Conservation (phyloP, 2,329 filamentous ascomycete species). For the Colletotrichum nymphaeae region DNA sequence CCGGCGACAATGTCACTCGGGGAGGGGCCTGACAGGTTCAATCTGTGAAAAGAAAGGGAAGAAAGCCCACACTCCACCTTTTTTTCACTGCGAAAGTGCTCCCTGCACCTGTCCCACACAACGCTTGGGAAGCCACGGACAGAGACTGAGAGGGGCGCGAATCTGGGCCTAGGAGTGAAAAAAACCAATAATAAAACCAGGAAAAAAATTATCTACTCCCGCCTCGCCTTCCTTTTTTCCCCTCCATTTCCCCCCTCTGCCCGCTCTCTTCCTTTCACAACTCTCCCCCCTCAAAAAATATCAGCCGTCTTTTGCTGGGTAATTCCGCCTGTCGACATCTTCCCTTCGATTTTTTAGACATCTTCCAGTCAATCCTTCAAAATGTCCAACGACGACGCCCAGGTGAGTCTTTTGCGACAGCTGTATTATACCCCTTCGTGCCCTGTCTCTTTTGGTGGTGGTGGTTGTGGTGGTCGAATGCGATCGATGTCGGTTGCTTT, state of each 20-base stretch:
- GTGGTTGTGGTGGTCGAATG: constrained; percentile 37
- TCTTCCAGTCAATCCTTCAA: constrained; percentile 55
- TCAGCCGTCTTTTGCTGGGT: constrained; percentile 34
- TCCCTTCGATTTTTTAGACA: constrained; percentile 39
- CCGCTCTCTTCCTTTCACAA: constrained; percentile 37
- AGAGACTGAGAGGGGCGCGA: constrained; percentile 21
- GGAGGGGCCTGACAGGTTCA: constrained; percentile 12
- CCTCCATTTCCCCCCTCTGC: constrained; percentile 34
- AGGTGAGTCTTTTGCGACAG: constrained; percentile 56
- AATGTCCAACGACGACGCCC: constrained; percentile 64
- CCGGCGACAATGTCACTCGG: constrained; percentile 2
- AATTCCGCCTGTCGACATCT: constrained; percentile 39
- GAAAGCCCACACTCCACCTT: constrained; percentile 21
- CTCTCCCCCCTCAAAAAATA: constrained; percentile 31
- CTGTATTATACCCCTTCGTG: constrained; percentile 14
- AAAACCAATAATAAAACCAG: constrained; percentile 39
- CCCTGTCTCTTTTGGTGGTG: constrained; percentile 31
- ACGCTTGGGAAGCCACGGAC: constrained; percentile 11
- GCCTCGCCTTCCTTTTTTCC: constrained; percentile 37
- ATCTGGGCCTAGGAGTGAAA: constrained; percentile 29
- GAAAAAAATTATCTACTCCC: constrained; percentile 39
- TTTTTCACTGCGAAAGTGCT: constrained; percentile 26
- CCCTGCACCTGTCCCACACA: constrained; percentile 15
- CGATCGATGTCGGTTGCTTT: constrained; percentile 38
- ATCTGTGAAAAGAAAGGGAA: not conserved